Conservation (phyloP, 495 filamentous ascomycete species). For the Penicillium antarcticum region DNA sequence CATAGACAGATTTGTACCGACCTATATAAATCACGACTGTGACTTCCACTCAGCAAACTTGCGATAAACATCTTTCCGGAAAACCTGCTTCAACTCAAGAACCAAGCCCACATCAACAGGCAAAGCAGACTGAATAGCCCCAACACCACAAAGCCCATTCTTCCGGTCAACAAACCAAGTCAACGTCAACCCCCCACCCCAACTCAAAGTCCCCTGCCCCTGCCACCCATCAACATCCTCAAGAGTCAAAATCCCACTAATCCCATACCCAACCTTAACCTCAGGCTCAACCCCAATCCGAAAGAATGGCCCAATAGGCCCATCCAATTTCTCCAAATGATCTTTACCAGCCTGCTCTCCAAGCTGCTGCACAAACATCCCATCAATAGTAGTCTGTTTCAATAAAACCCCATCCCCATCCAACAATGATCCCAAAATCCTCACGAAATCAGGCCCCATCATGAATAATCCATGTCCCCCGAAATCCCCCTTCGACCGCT, state of each 20-base stretch:
- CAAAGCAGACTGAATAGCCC: conserved; percentile 34
- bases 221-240: conserved; percentile 36
- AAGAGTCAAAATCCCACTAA: conserved; percentile 26
- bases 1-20: no score
- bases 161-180: conserved; percentile 46
- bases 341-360: conserved; percentile 17
- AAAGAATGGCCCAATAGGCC: conserved; percentile 25
- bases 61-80: conserved; percentile 40
- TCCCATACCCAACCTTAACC: conserved; percentile 21
- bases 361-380: conserved; percentile 53
- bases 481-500: conserved; percentile 29
- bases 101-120: conserved; percentile 29
- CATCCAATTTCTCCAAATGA: conserved; percentile 12
- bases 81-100: conserved; percentile 37
- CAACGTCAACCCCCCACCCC: conserved; percentile 37
- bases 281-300: conserved; percentile 22
- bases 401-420: conserved; percentile 43
- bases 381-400: conserved; percentile 35
- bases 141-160: conserved; percentile 42
- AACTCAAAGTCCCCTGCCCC: conserved; percentile 36
- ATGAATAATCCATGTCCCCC: conserved; percentile 55
- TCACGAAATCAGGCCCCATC: conserved; percentile 44
- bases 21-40: neutral
- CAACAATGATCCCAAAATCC: conserved; percentile 48
- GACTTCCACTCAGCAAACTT: conserved; percentile 21